phyloP scores from a whole-genome alignment of 108 stramenopile species.

The Stephanodiscus triporus region DNA sequence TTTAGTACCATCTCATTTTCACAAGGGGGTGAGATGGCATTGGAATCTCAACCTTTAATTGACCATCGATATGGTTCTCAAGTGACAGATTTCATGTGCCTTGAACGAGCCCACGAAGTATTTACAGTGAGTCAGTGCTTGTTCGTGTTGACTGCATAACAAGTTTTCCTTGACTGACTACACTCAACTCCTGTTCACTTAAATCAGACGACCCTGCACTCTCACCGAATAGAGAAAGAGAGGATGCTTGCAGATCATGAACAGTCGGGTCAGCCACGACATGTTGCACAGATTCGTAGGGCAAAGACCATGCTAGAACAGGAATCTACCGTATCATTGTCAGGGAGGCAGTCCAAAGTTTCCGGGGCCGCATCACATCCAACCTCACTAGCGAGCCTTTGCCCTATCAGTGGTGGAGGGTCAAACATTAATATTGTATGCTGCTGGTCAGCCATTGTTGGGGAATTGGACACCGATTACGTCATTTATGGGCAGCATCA shows the following conservation, averaged over 20 bases:
- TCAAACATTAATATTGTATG: slow-evolving; percentile 67
- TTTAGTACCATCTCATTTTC: slow-evolving; percentile 57
- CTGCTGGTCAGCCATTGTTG: slow-evolving; percentile 62
- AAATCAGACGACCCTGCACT: slow-evolving; percentile 27
- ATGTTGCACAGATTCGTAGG: slow-evolving; percentile 82
- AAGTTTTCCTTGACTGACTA: neutral
- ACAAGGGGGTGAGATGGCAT: slow-evolving; percentile 19
- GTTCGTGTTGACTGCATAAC: neutral
- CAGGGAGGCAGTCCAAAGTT: neutral
- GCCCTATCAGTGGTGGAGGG: slow-evolving; percentile 45
- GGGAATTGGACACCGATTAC: slow-evolving; percentile 21
- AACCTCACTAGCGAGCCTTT: slow-evolving; percentile 72
- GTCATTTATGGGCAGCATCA: slow-evolving; percentile 65
- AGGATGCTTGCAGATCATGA: slow-evolving; percentile 53
- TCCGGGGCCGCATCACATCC: slow-evolving; percentile 48
- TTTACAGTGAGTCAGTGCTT: slow-evolving; percentile 52
- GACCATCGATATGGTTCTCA: slow-evolving; percentile 9
- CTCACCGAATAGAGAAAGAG: slow-evolving; percentile 42
- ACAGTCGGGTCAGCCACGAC: slow-evolving; percentile 66
- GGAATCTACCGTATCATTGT: slow-evolving; percentile 14
- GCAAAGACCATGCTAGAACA: slow-evolving; percentile 50
- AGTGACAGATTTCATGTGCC: slow-evolving; percentile 66
- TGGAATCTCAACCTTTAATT: slow-evolving; percentile 2
- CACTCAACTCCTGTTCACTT: neutral
- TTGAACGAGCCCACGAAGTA: slow-evolving; percentile 66